Conservation (phyloP, 2,329 filamentous ascomycete species). For the Drechslera avenae region DNA sequence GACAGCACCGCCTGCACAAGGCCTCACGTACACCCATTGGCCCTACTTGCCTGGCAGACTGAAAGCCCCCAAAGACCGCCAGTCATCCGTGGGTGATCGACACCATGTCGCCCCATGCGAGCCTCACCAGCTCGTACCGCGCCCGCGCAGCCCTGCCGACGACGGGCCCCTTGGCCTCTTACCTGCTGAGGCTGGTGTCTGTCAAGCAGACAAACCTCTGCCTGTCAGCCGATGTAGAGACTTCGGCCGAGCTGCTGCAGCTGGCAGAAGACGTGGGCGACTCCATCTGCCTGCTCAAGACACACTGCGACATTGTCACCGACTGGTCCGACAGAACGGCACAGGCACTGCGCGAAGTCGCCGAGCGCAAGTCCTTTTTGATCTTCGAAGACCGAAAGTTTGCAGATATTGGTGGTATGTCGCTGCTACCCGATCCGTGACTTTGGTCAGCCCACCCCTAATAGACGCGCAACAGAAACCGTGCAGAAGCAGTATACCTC, state of each 20-base stretch:
- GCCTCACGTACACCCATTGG: too few species aligned
- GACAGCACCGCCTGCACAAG: too few species aligned
- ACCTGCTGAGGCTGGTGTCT: slow-evolving; percentile 56
- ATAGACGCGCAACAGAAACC: slow-evolving; percentile 48
- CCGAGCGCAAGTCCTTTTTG: slow-evolving; percentile 56
- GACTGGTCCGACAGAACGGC: slow-evolving; percentile 65
- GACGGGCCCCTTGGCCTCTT: slow-evolving; percentile 53
- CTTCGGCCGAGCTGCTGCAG: slow-evolving; percentile 59
- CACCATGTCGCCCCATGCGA: slow-evolving; percentile 41
- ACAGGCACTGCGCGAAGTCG: slow-evolving; percentile 54
- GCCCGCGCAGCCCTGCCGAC: slow-evolving; percentile 52
- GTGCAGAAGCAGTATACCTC: slow-evolving; percentile 61
- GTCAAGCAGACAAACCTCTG: slow-evolving; percentile 59
- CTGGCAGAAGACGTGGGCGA: slow-evolving; percentile 65
- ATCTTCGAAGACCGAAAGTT: slow-evolving; percentile 63
- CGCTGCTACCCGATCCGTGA: background rate
- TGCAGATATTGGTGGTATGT: slow-evolving; percentile 60
- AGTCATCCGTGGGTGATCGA: background rate
- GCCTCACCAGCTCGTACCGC: slow-evolving; percentile 51
- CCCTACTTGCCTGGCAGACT: background rate
- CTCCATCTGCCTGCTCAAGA: slow-evolving; percentile 65
- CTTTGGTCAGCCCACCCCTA: slow-evolving; percentile 6
- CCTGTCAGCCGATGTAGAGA: slow-evolving; percentile 63
- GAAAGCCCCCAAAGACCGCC: background rate
- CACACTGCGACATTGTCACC: slow-evolving; percentile 65